phyloP scores from a whole-genome alignment of 1,284 basidiomycete species.

The Omphalotus olearius region DNA sequence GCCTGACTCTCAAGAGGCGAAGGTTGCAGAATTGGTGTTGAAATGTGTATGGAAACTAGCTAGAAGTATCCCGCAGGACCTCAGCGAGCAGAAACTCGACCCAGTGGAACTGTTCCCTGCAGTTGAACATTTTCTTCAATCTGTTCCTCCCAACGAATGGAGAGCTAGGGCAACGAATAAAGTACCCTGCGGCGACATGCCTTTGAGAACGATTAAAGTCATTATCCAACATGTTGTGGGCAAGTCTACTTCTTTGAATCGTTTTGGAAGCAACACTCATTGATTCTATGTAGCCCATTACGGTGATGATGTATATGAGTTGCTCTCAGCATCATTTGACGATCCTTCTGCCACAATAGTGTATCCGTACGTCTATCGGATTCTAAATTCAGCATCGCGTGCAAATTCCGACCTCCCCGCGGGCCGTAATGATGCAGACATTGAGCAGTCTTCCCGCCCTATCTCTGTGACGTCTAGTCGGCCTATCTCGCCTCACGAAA shows the following conservation, averaged over 20 bases:
- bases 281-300: conserved; percentile 57
- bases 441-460: conserved; percentile 33
- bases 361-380: conserved; percentile 83
- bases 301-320: conserved; percentile 76
- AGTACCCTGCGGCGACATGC: conserved; percentile 95
- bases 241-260: conserved; percentile 39
- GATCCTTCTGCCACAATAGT: conserved; percentile 81
- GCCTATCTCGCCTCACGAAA: conserved; percentile 60
- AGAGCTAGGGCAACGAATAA: conserved; percentile 85
- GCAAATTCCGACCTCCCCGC: conserved; percentile 31
- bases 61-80: conserved; percentile 88
- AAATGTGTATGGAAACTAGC: conserved; percentile 99
- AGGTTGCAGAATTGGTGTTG: conserved; percentile 93
- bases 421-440: conserved; percentile 30
- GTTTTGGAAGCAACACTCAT: conserved; percentile 14
- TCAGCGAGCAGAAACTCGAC: conserved; percentile 77
- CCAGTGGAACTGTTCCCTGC: conserved; percentile 90
- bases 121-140: conserved; percentile 92
- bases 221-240: conserved; percentile 94
- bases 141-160: conserved; percentile 95
- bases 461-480: conserved; percentile 57
- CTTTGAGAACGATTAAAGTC: conserved; percentile 94
- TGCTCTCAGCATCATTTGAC: conserved; percentile 73
- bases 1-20: conserved; percentile 75
- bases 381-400: conserved; percentile 66